A percentile compares a stretch with the other conserved stretches of the same genome.
Conservation (phyloP, 805 yeast species). For the Cyberlindnera subsufficiens region DNA sequence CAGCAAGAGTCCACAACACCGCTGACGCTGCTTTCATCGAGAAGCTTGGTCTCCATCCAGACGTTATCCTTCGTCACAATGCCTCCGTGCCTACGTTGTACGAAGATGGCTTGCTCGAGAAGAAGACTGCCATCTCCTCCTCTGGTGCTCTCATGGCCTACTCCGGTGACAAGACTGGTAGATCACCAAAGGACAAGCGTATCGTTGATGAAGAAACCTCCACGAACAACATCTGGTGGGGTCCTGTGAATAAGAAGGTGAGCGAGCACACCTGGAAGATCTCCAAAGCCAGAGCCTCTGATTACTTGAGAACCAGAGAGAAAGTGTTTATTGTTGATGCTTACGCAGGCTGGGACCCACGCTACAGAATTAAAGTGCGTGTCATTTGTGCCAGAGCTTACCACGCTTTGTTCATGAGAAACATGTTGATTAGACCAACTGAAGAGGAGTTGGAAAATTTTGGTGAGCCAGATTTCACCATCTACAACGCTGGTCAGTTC, state of each 20-base stretch:
- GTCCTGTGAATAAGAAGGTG: slow-evolving; percentile 95
- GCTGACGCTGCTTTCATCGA: slow-evolving; percentile 18
- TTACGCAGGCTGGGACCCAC: slow-evolving; percentile 98
- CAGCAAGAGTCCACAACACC: slow-evolving; percentile 19
- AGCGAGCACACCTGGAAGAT: slow-evolving; percentile 93
- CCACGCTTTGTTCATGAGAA: slow-evolving; percentile 97
- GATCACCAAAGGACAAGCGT: slow-evolving; percentile 98
- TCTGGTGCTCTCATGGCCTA: slow-evolving; percentile 94
- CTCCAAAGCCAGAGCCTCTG: slow-evolving; percentile 93
- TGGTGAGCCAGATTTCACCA: slow-evolving; percentile 97
- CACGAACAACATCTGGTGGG: slow-evolving; percentile 92
- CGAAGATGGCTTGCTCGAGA: slow-evolving; percentile 90
- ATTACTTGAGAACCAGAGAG: slow-evolving; percentile 92
- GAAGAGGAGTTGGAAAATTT: slow-evolving; percentile 80
- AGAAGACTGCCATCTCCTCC: slow-evolving; percentile 85
- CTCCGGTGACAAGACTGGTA: slow-evolving; percentile 94
- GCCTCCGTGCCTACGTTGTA: slow-evolving; percentile 89
- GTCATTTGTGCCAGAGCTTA: slow-evolving; percentile 97
- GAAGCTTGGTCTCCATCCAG: slow-evolving; percentile 47
- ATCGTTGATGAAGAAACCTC: slow-evolving; percentile 93
- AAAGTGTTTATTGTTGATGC: slow-evolving; percentile 95
- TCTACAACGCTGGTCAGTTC: slow-evolving; percentile 98
- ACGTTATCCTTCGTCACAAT: slow-evolving; percentile 74
- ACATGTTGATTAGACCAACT: slow-evolving; percentile 95
- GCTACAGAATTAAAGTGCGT: slow-evolving; percentile 92